Conservation (phyloP, 371 early-diverging fungal genomes). For the Umbelopsis sp. region DNA sequence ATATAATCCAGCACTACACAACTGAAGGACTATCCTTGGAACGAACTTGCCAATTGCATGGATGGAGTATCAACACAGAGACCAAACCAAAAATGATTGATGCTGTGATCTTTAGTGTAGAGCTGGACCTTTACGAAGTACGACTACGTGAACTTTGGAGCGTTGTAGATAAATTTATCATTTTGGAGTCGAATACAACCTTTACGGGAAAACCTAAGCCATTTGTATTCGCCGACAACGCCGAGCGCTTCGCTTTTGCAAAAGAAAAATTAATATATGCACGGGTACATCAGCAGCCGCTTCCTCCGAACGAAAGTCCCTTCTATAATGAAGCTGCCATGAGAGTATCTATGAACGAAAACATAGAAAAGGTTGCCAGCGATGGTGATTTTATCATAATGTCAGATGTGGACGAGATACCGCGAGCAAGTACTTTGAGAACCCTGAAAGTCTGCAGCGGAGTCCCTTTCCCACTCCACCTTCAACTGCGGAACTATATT, state of each 20-base stretch:
- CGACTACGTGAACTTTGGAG: conserved; percentile 40
- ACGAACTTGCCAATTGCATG: conserved; percentile 33
- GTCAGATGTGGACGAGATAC: conserved; percentile 40
- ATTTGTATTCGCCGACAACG: conserved; percentile 39
- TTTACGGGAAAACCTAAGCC: conserved; percentile 35
- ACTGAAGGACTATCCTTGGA: conserved; percentile 40
- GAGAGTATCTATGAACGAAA: conserved; percentile 42
- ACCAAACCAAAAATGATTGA: conserved; percentile 37
- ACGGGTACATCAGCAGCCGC: conserved; percentile 27
- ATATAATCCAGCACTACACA: conserved; percentile 44
- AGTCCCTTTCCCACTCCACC: conserved; percentile 49
- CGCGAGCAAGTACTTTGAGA: conserved; percentile 27
- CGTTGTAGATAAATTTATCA: conserved; percentile 41
- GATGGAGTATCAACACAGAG: conserved; percentile 24
- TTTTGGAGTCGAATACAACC: conserved; percentile 40
- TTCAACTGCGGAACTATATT: conserved; percentile 53
- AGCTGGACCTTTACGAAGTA: conserved; percentile 39
- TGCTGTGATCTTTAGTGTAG: conserved; percentile 43
- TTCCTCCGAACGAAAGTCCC: conserved; percentile 41
- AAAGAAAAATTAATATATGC: conserved; percentile 51
- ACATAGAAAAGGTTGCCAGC: conserved; percentile 19
- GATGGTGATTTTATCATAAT: conserved; percentile 31
- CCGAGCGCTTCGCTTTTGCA: conserved; percentile 53
- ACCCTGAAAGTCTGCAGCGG: conserved; percentile 39
- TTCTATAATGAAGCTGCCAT: conserved; percentile 51